A percentile compares a stretch with the other conserved stretches of the same genome.
Conservation (phyloP, 2,329 filamentous ascomycete species). For the Lomentospora prolificans region DNA sequence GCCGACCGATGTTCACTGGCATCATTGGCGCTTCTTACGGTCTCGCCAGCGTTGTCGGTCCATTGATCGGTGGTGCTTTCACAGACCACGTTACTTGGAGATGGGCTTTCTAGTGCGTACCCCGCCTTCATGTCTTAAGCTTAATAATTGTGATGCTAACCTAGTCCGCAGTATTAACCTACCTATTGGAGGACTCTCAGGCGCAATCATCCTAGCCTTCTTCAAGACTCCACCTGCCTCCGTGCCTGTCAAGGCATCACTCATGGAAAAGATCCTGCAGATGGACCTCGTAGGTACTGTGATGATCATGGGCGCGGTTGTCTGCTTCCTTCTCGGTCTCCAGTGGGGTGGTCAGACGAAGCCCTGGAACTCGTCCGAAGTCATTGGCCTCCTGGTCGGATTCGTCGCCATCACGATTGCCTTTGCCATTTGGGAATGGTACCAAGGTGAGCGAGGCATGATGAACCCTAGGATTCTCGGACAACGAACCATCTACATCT, state of each 20-base stretch:
- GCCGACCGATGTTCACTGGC: constrained; percentile 22
- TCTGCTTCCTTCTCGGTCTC: constrained; percentile 39
- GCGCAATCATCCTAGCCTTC: constrained; percentile 26
- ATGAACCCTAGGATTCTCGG: constrained; percentile 30
- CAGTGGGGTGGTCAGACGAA: constrained; percentile 36
- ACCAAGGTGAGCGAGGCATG: constrained; percentile 25
- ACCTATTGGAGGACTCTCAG: constrained; percentile 19
- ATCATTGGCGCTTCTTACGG: constrained; percentile 27
- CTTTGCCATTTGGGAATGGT: constrained; percentile 24
- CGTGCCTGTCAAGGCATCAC: background rate
- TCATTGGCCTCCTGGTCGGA: constrained; percentile 27
- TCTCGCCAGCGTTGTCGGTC: constrained; percentile 20
- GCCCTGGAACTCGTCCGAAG: constrained; percentile 16
- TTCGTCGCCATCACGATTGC: constrained; percentile 19
- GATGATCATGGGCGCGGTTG: constrained; percentile 25
- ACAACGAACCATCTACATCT: constrained; percentile 25
- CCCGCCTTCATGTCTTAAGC: too few species aligned
- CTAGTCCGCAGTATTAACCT: constrained; percentile 19
- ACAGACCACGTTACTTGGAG: constrained; percentile 19
- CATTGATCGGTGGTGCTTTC: constrained; percentile 17
- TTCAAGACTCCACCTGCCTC: constrained; percentile 27
- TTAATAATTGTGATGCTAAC: background rate
- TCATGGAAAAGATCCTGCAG: constrained; percentile 2
- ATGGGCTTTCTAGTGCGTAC: constrained; percentile 18
- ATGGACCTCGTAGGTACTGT: constrained; percentile 20